These are phyloP conservation scores for carrot (Daucus carota) DNA, from an alignment of 129 eudicot species.

Conservation along the genomic window DNA sequence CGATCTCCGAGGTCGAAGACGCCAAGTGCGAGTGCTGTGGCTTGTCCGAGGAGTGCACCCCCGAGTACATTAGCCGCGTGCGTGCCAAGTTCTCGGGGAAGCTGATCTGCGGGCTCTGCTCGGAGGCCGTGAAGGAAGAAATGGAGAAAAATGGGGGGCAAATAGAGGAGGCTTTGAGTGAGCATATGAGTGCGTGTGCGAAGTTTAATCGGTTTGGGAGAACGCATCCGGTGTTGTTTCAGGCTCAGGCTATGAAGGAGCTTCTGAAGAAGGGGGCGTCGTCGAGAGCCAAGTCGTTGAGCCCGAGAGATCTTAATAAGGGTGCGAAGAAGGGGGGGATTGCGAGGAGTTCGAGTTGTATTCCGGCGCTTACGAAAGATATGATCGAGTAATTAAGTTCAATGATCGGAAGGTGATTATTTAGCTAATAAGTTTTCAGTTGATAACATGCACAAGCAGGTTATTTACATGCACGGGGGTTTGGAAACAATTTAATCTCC, in stretches of 20 bases:
- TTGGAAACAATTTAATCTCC: too few relatives aligned
- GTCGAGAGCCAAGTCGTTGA: conserved; percentile 40
- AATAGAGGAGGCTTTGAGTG: conserved; percentile 60
- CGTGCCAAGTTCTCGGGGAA: conserved; percentile 54
- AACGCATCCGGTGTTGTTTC: conserved; percentile 70
- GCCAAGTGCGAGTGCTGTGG: conserved; percentile 98
- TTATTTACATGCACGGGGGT: too few relatives aligned
- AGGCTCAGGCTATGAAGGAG: conserved; percentile 79
- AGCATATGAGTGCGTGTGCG: conserved; percentile 61
- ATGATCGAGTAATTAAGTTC: not conserved
- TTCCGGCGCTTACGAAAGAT: conserved; percentile 58
- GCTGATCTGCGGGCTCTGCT: conserved; percentile 77
- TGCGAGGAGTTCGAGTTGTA: conserved; percentile 81
- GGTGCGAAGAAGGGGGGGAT: conserved; percentile 40
- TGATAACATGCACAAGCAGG: not conserved
- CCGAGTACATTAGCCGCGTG: conserved; percentile 50
- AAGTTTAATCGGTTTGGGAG: conserved; percentile 71
- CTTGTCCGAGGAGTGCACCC: conserved; percentile 82
- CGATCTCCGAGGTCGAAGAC: conserved; percentile 74
- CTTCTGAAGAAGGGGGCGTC: conserved; percentile 41
- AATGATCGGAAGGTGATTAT: conserved; percentile 15
- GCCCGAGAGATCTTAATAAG: conserved; percentile 53
- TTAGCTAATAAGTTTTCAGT: not conserved
- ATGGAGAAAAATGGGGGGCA: conserved; percentile 71
- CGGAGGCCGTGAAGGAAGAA: conserved; percentile 87